Conservation (phyloP, 495 filamentous ascomycete genomes). For the Aspergillus biplanus region DNA sequence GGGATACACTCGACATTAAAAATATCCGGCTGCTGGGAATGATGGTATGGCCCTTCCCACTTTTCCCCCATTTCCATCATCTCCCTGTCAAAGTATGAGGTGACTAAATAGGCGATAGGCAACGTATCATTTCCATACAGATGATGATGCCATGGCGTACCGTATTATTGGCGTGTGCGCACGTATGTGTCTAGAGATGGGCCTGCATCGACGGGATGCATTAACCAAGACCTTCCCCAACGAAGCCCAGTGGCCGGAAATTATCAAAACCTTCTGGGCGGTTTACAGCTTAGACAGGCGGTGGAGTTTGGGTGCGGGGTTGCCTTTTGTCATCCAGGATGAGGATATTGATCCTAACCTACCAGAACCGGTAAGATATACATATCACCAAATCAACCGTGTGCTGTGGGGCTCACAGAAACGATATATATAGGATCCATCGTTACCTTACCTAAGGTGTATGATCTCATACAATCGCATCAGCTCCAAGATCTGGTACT, state of each 20-base stretch:
- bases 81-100: not conserved
- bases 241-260: slow-evolving; percentile 60
- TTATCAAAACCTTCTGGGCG: slow-evolving; percentile 76
- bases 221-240: slow-evolving; percentile 66
- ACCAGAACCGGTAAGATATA: slow-evolving; percentile 69
- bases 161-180: slow-evolving; percentile 75
- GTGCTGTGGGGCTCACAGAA: not conserved
- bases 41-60: slow-evolving; percentile 51
- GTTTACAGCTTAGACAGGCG: slow-evolving; percentile 78
- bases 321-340: slow-evolving; percentile 82
- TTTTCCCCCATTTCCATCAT: slow-evolving; percentile 4
- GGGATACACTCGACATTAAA: slow-evolving; percentile 66
- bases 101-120: slow-evolving; percentile 50
- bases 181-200: slow-evolving; percentile 78
- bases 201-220: slow-evolving; percentile 75
- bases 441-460: slow-evolving; percentile 68
- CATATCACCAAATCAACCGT: not conserved
- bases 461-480: slow-evolving; percentile 81
- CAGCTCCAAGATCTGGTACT: slow-evolving; percentile 78
- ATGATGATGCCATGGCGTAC: slow-evolving; percentile 81
- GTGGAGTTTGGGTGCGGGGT: slow-evolving; percentile 80
- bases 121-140: slow-evolving; percentile 82
- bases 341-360: slow-evolving; percentile 80
- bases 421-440: slow-evolving; percentile 56
- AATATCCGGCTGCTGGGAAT: slow-evolving; percentile 74